phyloP scores from a whole-genome alignment of 2,329 filamentous ascomycete genomes.

The Mycosphaerella sp. region DNA sequence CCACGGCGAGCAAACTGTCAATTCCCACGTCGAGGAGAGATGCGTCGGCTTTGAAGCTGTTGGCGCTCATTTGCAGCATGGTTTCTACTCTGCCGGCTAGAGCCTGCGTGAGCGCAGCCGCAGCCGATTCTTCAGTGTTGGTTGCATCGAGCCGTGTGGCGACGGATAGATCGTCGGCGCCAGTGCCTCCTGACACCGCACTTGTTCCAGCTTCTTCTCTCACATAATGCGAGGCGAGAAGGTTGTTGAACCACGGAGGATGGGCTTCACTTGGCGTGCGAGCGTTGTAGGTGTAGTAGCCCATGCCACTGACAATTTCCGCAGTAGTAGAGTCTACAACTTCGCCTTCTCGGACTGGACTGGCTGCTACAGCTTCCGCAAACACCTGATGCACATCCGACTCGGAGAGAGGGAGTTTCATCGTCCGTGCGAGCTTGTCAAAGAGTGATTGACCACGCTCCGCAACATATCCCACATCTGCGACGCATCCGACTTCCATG shows the following conservation, averaged over 20 bases:
- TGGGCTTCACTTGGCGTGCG: constrained; percentile 13
- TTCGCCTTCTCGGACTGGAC: constrained; percentile 24
- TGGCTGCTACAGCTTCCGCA: constrained; percentile 45
- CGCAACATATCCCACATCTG: constrained; percentile 37
- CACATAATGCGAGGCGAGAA: constrained; percentile 16
- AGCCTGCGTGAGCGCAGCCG: constrained; percentile 12
- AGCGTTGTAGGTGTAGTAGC: constrained; percentile 13
- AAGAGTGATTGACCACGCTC: constrained; percentile 15
- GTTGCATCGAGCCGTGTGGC: constrained; percentile 11
- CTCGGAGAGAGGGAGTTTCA: constrained; percentile 39
- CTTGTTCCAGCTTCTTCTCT: constrained; percentile 12
- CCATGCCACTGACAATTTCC: constrained; percentile 16
- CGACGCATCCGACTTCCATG: constrained; percentile 50
- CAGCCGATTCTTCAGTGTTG: constrained; percentile 10
- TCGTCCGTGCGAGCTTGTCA: constrained; percentile 14
- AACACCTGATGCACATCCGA: constrained; percentile 48
- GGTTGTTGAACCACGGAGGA: constrained; percentile 18
- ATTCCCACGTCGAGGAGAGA: constrained; percentile 32
- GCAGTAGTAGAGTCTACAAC: constrained; percentile 15
- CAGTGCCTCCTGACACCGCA: background rate
- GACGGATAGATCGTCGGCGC: constrained; percentile 9
- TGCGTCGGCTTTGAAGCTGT: constrained; percentile 10
- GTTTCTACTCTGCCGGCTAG: constrained; percentile 15
- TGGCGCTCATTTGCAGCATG: constrained; percentile 17
- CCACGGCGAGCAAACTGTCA: constrained; percentile 38